phyloP scores from a whole-genome alignment of 257 asterid species.

The Orobanche coerulescens region DNA sequence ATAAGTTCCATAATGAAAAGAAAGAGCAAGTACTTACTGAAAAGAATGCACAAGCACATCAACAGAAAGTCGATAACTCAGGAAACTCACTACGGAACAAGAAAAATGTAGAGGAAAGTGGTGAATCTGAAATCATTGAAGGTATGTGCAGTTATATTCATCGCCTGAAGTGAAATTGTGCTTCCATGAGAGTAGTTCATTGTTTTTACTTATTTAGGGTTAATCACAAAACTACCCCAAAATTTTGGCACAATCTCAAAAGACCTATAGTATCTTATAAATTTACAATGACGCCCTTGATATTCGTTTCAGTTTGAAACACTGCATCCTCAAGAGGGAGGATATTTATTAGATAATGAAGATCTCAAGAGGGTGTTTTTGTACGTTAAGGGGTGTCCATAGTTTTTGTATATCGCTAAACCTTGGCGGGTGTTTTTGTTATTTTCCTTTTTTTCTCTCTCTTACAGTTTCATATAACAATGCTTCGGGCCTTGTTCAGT shows the following conservation, averaged over 20 bases:
- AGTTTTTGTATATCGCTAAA: too few relatives aligned
- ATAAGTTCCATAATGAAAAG: conserved; percentile 63
- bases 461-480: neutral
- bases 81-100: conserved; percentile 32
- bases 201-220: neutral
- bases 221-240: neutral
- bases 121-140: conserved; percentile 61
- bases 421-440: too few relatives aligned
- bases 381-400: too few relatives aligned
- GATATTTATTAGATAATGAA: too few relatives aligned
- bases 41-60: conserved; percentile 75
- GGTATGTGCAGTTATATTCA: conserved; percentile 34
- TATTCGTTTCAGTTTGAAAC: too few relatives aligned
- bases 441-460: too few relatives aligned
- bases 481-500: neutral
- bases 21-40: conserved; percentile 76
- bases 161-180: neutral
- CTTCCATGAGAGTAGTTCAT: neutral
- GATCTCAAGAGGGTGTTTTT: too few relatives aligned
- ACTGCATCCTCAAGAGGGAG: too few relatives aligned
- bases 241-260: neutral
- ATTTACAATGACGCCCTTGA: neutral
- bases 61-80: conserved; percentile 45
- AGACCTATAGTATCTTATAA: neutral
- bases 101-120: conserved; percentile 42